Conservation (phyloP, 2,329 filamentous ascomycete genomes). For the Xylaria digitata region DNA sequence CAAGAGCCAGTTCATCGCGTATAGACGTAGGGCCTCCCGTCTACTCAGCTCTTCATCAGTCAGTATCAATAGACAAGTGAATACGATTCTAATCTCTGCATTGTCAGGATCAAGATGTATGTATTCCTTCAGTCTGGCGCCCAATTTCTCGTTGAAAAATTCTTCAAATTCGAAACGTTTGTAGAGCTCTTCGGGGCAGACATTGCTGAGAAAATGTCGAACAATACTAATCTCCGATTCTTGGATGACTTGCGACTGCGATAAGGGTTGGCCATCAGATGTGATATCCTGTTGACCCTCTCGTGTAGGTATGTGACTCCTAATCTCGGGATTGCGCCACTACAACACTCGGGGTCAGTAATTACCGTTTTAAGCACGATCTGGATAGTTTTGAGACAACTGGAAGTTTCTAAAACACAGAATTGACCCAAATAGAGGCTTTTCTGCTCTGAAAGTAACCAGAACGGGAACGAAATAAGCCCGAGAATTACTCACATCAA, state of each 20-base stretch:
- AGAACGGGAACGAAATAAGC: no score
- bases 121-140: constrained; percentile 46
- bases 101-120: constrained; percentile 52
- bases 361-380: no score
- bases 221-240: constrained; percentile 50
- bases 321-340: constrained; percentile 48
- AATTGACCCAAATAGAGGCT: no score
- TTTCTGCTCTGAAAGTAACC: no score
- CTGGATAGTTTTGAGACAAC: no score
- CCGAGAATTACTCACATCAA: no score
- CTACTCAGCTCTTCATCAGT: constrained; percentile 43
- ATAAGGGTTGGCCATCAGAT: background rate
- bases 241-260: constrained; percentile 42
- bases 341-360: no score
- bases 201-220: constrained; percentile 49
- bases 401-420: no score
- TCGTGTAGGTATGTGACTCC: constrained; percentile 42
- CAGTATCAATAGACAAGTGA: constrained; percentile 46
- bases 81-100: constrained; percentile 46
- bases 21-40: constrained; percentile 41
- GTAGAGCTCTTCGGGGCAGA: constrained; percentile 51
- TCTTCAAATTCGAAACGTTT: constrained; percentile 50
- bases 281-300: constrained; percentile 29
- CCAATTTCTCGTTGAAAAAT: constrained; percentile 50
- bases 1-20: constrained; percentile 47